A percentile compares a stretch with the other conserved stretches of the same genome.
phyloP scores from a whole-genome alignment of 1,284 basidiomycete species.

The Puccinia coronata region DNA sequence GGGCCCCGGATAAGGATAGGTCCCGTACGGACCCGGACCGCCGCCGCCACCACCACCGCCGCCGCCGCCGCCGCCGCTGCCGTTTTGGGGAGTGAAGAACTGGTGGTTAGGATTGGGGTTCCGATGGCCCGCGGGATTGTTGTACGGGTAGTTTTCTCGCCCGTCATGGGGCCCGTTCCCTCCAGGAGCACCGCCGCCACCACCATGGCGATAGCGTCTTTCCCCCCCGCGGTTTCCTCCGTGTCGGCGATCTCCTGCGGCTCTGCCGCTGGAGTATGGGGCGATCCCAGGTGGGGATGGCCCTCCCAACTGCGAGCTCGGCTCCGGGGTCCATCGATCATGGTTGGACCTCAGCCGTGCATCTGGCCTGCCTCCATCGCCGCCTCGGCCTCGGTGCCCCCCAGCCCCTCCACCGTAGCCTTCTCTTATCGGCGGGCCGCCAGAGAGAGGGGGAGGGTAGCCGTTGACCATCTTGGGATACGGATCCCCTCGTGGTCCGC shows the following conservation, averaged over 20 bases:
- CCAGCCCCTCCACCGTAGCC: conserved; percentile 2
- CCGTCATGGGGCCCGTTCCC: neutral
- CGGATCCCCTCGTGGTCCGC: conserved; percentile 15
- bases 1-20: neutral
- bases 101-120: conserved; percentile 2
- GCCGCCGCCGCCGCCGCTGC: neutral
- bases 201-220: conserved; percentile 3
- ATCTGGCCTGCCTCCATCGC: conserved; percentile 20
- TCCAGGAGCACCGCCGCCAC: neutral
- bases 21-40: neutral
- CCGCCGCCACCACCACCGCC: too few species aligned
- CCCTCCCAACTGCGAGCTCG: conserved; percentile 2
- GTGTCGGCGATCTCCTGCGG: neutral
- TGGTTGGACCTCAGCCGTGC: neutral
- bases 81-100: conserved; percentile 2
- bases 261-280: neutral
- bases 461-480: neutral
- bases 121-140: neutral
- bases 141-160: conserved; percentile 1
- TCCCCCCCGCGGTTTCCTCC: conserved; percentile 20
- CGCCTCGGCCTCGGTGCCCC: conserved; percentile 2
- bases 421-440: neutral
- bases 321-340: conserved; percentile 28
- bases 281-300: neutral
- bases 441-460: neutral